Evolutionary conservation across 306 rosid species (phyloP), one percentile per base, ranked within the genome.

Genomic region (Alnus rubra): DNA sequence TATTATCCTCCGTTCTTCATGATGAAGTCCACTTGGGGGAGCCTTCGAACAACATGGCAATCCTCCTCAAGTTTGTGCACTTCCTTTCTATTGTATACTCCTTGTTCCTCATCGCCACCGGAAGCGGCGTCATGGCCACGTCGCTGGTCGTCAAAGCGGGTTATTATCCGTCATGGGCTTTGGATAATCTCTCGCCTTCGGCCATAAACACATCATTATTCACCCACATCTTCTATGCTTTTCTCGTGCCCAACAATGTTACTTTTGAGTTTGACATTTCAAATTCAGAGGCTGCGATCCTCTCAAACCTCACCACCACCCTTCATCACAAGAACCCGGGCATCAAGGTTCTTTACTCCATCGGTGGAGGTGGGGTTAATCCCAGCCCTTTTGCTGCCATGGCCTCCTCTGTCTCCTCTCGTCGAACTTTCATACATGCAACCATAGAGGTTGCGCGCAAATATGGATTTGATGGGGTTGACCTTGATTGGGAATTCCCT

Each of bases 401-500:
- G 31, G 90, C 90, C 64, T 76, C 91, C 0, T 12, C 75, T 3
- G 5, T 50, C n/a, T 16, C 85, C 16, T 79, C 91, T 1, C 92
- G 97, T 54, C 71, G 83, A 35, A 45, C 74, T 56, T 91, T 93
- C 90, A 90, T 93, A 55, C 56, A 81, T 80, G 89, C 95, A 16
- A 71, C 92, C 1, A 83, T 90, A 9, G 48, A 77, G 5, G 87
- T 86, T 13, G 93, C 97, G 0, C 86, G 97, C 8, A 60, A 75
- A 49, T 93, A 78, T 59, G 88, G 88, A 9, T 91, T 93, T 84
- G 81, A 90, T 47, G 95, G 97, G 3, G 11, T 93, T 33, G 95
- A 91, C 73, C 84, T 91, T 0, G 95, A 91, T 28, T 91, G 98
- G 98, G 97, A 93, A 16, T 93, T 54, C 30, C 98, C 98, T 8